phyloP scores from a whole-genome alignment of 2,329 filamentous ascomycete genomes.

The Ophiostoma perfectum region DNA sequence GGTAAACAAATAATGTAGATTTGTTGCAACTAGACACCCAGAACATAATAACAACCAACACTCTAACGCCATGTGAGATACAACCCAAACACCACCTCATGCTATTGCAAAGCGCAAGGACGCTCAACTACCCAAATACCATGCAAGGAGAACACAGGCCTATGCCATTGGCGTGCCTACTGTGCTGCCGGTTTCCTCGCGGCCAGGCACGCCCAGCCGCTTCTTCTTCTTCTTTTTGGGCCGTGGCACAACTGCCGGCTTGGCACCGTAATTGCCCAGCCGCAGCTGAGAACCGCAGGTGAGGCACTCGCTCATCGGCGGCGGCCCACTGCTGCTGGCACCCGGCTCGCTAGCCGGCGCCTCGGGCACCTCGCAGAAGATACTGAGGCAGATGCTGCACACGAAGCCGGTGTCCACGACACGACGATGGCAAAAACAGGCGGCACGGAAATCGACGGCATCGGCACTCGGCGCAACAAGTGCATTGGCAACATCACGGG shows the following conservation, averaged over 20 bases:
- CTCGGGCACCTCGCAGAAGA: slow-evolving; percentile 66
- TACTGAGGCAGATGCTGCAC: slow-evolving; percentile 92
- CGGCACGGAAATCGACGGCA: slow-evolving; percentile 92
- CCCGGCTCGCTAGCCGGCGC: background rate
- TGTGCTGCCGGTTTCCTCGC: slow-evolving; percentile 55
- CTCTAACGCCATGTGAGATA: background rate
- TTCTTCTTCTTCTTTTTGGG: slow-evolving; percentile 75
- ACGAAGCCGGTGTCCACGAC: slow-evolving; percentile 92
- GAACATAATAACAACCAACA: background rate
- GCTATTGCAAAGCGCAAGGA: background rate
- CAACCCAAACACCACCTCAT: background rate
- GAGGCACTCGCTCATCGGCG: slow-evolving; percentile 59
- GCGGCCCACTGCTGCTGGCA: background rate
- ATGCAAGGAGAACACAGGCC: background rate
- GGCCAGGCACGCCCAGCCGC: slow-evolving; percentile 44
- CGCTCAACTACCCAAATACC: background rate
- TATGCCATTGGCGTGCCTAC: slow-evolving; percentile 50
- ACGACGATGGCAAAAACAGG: slow-evolving; percentile 90
- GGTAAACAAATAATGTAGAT: too few relatives aligned
- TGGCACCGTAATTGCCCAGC: slow-evolving; percentile 69
- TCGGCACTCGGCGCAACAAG: slow-evolving; percentile 76
- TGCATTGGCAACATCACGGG: slow-evolving; percentile 28
- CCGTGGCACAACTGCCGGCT: slow-evolving; percentile 66
- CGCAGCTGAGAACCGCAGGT: slow-evolving; percentile 75
- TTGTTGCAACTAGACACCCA: background rate